Conservation (phyloP, 257 asterid genomes). For the Phtheirospermum japonicum region DNA sequence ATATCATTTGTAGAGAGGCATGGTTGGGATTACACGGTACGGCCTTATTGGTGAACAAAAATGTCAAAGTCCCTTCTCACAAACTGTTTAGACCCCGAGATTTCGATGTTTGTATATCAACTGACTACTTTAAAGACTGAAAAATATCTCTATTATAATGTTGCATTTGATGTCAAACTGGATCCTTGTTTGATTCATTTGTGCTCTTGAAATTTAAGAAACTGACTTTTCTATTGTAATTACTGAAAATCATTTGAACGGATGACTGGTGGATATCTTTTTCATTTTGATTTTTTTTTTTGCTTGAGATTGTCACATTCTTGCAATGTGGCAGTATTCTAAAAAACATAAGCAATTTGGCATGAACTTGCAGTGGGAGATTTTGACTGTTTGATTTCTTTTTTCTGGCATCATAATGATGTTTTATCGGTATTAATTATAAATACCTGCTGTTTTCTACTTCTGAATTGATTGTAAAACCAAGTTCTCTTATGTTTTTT, state of each 20-base stretch:
- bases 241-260: neutral
- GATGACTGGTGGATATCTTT: neutral
- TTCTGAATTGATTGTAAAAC: conserved; percentile 18
- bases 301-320: conserved; percentile 1
- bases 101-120: conserved; percentile 2
- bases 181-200: conserved; percentile 3
- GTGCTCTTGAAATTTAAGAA: conserved; percentile 21
- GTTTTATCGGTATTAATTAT: neutral
- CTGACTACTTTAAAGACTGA: conserved; percentile 13
- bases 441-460: neutral
- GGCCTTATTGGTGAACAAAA: conserved; percentile 22
- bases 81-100: conserved; percentile 7
- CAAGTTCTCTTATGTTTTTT: conserved; percentile 25
- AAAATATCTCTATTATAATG: conserved; percentile 4
- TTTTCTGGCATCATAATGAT: conserved; percentile 2
- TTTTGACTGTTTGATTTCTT: neutral
- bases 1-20: conserved; percentile 72
- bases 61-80: conserved; percentile 6
- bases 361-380: neutral
- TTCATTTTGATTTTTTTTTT: neutral
- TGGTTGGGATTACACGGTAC: conserved; percentile 92
- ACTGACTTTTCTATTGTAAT: conserved; percentile 7
- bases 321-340: neutral
- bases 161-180: neutral
- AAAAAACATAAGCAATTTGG: neutral